Percentiles rank a stretch among this genome's conserved stretches.
These are phyloP conservation scores for Plenodomus lindquistii DNA, from an alignment of 2,329 filamentous ascomycete genomes.

Conservation along the genomic window DNA sequence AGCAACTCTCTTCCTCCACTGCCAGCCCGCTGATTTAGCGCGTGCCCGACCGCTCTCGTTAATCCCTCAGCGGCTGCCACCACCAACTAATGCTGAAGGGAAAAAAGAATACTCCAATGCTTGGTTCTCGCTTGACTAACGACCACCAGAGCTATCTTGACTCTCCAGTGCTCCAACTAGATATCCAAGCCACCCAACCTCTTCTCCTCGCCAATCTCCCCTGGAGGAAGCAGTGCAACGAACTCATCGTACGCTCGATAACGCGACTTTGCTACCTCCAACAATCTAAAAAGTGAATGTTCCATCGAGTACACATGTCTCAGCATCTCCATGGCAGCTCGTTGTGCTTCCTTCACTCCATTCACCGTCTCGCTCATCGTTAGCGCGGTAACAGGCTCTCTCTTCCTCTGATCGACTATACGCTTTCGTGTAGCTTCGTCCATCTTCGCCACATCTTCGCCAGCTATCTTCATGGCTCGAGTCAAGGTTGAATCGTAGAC, in stretches of 20 bases:
- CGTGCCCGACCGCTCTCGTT: constrained; percentile 7
- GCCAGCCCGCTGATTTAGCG: constrained; percentile 11
- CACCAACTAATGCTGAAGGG: too few species aligned
- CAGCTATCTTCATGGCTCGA: constrained; percentile 16
- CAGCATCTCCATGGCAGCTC: constrained; percentile 7
- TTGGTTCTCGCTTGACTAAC: neutral
- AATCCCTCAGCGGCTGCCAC: constrained; percentile 11
- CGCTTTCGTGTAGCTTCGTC: constrained; percentile 4
- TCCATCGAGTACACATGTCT: constrained; percentile 8
- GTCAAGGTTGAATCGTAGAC: constrained; percentile 3
- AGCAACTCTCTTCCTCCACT: constrained; percentile 15
- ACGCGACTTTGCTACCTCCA: constrained; percentile 7
- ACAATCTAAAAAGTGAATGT: constrained; percentile 6
- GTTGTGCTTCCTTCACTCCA: constrained; percentile 6
- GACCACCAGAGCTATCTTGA: neutral
- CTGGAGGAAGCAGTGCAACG: neutral
- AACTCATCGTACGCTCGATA: constrained; percentile 10
- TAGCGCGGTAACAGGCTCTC: constrained; percentile 10
- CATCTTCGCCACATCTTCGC: constrained; percentile 6
- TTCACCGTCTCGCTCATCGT: constrained; percentile 16
- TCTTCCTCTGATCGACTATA: constrained; percentile 8
- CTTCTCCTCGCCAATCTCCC: neutral
- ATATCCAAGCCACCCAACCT: neutral
- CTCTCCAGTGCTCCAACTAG: neutral
- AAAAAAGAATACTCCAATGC: too few species aligned